Percentiles rank a stretch among this genome's conserved stretches.
Conservation (phyloP, 306 rosid genomes). For the Elaeagnus macrophylla region DNA sequence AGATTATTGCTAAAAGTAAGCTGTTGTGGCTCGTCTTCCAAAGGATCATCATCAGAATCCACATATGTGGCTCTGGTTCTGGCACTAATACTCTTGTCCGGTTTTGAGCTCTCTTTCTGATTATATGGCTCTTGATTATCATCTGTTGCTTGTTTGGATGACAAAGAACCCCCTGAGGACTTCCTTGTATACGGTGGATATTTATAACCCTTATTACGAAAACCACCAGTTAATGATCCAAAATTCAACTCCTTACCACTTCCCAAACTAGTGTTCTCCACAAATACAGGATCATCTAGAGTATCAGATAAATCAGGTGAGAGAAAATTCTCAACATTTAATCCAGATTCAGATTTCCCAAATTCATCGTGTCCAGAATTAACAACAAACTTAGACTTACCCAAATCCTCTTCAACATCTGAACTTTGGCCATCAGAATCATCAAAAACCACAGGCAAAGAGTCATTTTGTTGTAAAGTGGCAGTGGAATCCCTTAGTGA, state of each 20-base stretch:
- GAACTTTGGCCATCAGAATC: slow-evolving; percentile 26
- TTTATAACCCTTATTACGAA: slow-evolving; percentile 55
- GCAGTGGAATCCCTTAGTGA: slow-evolving; percentile 24
- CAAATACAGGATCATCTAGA: slow-evolving; percentile 22
- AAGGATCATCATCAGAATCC: slow-evolving; percentile 28
- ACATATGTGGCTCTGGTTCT: slow-evolving; percentile 13
- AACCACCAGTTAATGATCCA: slow-evolving; percentile 68
- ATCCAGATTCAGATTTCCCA: slow-evolving; percentile 22
- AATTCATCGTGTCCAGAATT: slow-evolving; percentile 17
- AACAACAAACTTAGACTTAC: slow-evolving; percentile 29
- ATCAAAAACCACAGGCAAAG: slow-evolving; percentile 52
- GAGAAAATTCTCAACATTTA: slow-evolving; percentile 13
- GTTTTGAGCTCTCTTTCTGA: slow-evolving; percentile 27
- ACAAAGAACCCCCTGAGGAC: slow-evolving; percentile 23
- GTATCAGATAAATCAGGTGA: slow-evolving; percentile 23
- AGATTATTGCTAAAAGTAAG: slow-evolving; percentile 20
- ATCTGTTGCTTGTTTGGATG: slow-evolving; percentile 19
- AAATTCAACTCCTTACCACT: slow-evolving; percentile 40
- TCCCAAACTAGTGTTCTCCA: slow-evolving; percentile 26
- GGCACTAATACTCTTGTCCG: slow-evolving; percentile 17
- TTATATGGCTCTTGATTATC: slow-evolving; percentile 29
- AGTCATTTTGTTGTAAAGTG: slow-evolving; percentile 35
- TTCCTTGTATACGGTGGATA: slow-evolving; percentile 39
- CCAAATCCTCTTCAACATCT: slow-evolving; percentile 50
- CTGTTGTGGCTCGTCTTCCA: slow-evolving; percentile 19